Evolutionary conservation across 768 basidiomycete genomes (phyloP), one percentile per base, ranked within the genome.

Genomic region (Lactifluus subvellereus): DNA sequence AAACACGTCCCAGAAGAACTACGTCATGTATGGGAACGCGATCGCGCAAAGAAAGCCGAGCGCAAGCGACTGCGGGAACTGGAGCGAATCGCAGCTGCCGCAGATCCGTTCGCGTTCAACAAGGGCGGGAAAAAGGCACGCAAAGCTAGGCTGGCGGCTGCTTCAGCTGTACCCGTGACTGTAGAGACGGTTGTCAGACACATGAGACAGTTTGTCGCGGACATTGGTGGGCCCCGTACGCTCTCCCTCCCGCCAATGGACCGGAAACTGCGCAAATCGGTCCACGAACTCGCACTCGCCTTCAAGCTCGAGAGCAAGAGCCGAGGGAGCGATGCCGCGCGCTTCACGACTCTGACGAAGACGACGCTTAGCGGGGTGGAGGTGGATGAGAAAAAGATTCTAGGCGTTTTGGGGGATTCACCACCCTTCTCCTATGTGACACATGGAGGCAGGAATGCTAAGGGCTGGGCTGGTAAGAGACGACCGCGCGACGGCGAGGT

Each of bases 41-140:
- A 98, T 70, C 90, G 93, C 2, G 75, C 78, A 56, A 88, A 86
- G 76, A 98, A 97, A 71, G 91, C 91, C 0, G 84, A 86, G 60
- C 72, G 77, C 69, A 96, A 92, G 71, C 80, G 77, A 2, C 77
- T 80, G 16, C 85, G 92, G 0, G 80, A 77, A 1, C 73, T 80
- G 3, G 84, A 80, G 16, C 82, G 82, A 11, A 74, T 87, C 2
- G 77, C 81, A 18, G 75, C 75, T 0, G 84, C 84, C 13, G 77
- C 85, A 2, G 89, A 94, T 68, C 87, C 87, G 0, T 72, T 85
- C n/a, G 67, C 78, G 7, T 66, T 66, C n/a, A 80, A 85, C 68
- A 86, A 84, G 71, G 83, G 84, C 45, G 84, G 86, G 1, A 86
- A 85, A 73, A 87, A 86, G 68, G 83, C 84, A 1, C 79, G 78